Evolutionary conservation across 73 alveolate species (phyloP).

Genomic region (Paramecium sonneborni): DNA sequence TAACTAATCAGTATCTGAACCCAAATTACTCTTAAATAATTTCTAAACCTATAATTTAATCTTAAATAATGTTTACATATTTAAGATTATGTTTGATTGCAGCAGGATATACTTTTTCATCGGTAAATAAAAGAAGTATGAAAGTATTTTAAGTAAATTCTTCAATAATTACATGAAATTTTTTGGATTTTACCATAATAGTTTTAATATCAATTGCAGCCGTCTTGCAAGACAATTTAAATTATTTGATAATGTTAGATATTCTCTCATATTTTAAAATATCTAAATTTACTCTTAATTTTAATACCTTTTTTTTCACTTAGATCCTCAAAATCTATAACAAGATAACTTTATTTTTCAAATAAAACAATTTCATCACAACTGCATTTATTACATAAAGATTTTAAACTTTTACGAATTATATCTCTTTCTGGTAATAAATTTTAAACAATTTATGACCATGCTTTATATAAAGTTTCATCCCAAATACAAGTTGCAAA

Average conservation of each 20-base stretch:
- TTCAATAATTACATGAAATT: neutral
- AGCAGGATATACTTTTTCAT: neutral
- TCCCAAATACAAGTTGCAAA: constrained; percentile 98
- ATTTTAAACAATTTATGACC: constrained; percentile 94
- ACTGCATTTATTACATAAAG: constrained; percentile 75
- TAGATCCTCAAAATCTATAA: constrained; percentile 69
- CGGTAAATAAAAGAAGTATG: neutral
- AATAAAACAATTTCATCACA: constrained; percentile 98
- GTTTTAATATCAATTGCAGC: constrained; percentile 18
- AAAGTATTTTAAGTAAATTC: neutral
- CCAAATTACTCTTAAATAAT: too few species aligned
- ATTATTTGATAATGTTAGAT: constrained; percentile 50
- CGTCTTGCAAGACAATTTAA: constrained; percentile 55
- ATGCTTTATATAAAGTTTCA: constrained; percentile 95
- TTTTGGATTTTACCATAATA: constrained; percentile 29
- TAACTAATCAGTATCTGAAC: too few species aligned
- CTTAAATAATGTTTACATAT: too few species aligned
- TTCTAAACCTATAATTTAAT: too few species aligned
- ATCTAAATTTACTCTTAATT: neutral
- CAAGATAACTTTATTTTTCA: constrained; percentile 96
- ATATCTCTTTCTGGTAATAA: constrained; percentile 85
- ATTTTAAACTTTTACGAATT: constrained; percentile 76
- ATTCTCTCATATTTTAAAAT: constrained; percentile 59
- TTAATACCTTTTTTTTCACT: constrained; percentile 27
- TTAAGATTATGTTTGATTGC: neutral